Evolutionary conservation across 768 basidiomycete species (phyloP).

Genomic region (Lyophyllum shimeji): DNA sequence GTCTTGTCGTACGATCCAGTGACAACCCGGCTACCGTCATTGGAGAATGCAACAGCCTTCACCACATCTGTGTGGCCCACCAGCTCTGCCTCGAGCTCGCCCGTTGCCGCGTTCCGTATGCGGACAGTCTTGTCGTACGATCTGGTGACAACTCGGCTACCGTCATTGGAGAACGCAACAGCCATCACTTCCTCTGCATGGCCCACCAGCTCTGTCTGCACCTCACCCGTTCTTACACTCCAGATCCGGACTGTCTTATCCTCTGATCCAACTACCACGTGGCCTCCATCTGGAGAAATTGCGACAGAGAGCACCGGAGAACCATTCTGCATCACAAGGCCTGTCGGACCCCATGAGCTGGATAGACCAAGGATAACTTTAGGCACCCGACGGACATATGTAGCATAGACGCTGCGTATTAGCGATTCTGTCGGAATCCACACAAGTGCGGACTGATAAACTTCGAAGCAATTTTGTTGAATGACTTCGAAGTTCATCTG

Average conservation of each 20-base stretch:
- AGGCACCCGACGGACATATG: too few species aligned
- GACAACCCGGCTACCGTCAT: slow-evolving; percentile 9
- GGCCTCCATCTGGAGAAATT: slow-evolving; percentile 17
- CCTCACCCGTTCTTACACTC: slow-evolving; percentile 11
- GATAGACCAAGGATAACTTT: too few species aligned
- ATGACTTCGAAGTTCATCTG: too few species aligned
- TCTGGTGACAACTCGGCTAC: neutral
- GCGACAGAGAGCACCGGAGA: too few species aligned
- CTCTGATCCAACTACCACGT: slow-evolving; percentile 14
- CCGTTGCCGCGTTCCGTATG: neutral
- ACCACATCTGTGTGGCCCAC: neutral
- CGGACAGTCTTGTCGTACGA: neutral
- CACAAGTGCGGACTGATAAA: too few species aligned
- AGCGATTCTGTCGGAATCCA: too few species aligned
- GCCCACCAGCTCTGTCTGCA: neutral
- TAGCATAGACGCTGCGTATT: too few species aligned
- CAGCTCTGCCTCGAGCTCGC: neutral
- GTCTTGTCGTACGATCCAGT: neutral
- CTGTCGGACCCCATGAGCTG: too few species aligned
- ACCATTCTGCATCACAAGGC: too few species aligned
- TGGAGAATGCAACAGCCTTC: slow-evolving; percentile 11
- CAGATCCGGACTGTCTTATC: slow-evolving; percentile 16
- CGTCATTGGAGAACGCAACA: neutral
- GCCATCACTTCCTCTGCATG: neutral
- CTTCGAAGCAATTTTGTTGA: too few species aligned